Conservation (phyloP, 2,329 filamentous ascomycete genomes). For the Incumbomyces delicatus region DNA sequence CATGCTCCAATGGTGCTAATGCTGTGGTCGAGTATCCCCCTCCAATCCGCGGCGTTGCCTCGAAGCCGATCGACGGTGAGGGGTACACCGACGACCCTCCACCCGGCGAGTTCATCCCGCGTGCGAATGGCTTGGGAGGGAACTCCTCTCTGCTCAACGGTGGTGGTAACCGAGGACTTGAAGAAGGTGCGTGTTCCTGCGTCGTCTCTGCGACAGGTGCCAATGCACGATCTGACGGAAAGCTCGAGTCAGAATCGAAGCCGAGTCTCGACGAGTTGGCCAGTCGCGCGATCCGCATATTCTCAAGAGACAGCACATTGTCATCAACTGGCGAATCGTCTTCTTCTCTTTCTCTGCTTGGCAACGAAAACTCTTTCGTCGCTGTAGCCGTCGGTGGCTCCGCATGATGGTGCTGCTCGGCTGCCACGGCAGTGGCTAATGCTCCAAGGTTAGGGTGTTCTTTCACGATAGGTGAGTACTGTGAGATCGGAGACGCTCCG, state of each 20-base stretch:
- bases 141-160: background rate
- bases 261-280: slow-evolving; percentile 16
- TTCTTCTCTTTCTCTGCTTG: background rate
- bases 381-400: slow-evolving; percentile 12
- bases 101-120: background rate
- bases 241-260: slow-evolving; percentile 6
- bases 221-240: background rate
- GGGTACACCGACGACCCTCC: slow-evolving; percentile 3
- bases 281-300: slow-evolving; percentile 18
- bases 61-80: background rate
- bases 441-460: slow-evolving; percentile 9
- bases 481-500: slow-evolving; percentile 19
- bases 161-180: background rate
- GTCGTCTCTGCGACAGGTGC: background rate
- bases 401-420: slow-evolving; percentile 8
- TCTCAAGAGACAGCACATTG: slow-evolving; percentile 14
- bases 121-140: background rate
- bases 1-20: background rate
- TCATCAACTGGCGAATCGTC: slow-evolving; percentile 3
- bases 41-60: background rate
- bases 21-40: background rate
- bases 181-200: background rate
- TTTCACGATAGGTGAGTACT: slow-evolving; percentile 21
- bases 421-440: background rate
- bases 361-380: slow-evolving; percentile 3